Conservation (phyloP, 2,329 filamentous ascomycete genomes). For the Amesomyces nigricolor region DNA sequence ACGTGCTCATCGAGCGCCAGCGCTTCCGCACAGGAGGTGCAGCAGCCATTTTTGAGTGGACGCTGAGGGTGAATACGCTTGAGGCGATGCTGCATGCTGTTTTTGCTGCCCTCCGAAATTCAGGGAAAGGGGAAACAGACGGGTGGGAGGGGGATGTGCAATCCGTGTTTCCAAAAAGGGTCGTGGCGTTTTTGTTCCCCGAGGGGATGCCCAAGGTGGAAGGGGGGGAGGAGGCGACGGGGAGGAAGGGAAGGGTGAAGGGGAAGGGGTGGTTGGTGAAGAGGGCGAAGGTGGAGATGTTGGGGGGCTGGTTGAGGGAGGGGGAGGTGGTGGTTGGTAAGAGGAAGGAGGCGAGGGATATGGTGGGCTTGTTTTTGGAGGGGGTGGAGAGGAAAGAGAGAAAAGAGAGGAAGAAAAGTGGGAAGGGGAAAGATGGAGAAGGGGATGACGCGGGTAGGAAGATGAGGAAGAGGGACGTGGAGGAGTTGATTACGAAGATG, state of each 20-base stretch:
- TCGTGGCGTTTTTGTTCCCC: conserved; percentile 45
- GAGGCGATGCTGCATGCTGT: conserved; percentile 76
- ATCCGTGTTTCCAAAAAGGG: conserved; percentile 48
- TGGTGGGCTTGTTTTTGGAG: conserved; percentile 33
- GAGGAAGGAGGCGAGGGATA: conserved; percentile 32
- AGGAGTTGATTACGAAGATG: conserved; percentile 49
- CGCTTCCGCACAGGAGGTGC: conserved; percentile 58
- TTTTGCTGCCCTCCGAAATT: conserved; percentile 48
- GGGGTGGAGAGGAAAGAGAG: conserved; percentile 28
- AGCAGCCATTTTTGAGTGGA: conserved; percentile 71
- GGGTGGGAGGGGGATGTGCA: conserved; percentile 37
- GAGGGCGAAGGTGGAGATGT: conserved; percentile 58
- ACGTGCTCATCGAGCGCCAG: conserved; percentile 63
- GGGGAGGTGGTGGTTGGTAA: conserved; percentile 27
- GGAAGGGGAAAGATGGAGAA: conserved; percentile 5
- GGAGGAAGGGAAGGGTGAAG: conserved; percentile 26
- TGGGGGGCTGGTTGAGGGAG: conserved; percentile 47
- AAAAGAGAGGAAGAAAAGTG: not conserved
- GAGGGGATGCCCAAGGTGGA: not conserved
- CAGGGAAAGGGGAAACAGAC: not conserved
- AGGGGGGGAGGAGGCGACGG: not conserved
- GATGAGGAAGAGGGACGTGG: conserved; percentile 23
- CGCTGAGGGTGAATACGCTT: conserved; percentile 71
- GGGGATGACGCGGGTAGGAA: conserved; percentile 18
- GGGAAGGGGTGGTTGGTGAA: conserved; percentile 36